Evolutionary conservation across 164 flowering plant genomes (phyloP), one percentile per base, ranked within the genome.

Genomic region (Chimonanthus salicifolius): DNA sequence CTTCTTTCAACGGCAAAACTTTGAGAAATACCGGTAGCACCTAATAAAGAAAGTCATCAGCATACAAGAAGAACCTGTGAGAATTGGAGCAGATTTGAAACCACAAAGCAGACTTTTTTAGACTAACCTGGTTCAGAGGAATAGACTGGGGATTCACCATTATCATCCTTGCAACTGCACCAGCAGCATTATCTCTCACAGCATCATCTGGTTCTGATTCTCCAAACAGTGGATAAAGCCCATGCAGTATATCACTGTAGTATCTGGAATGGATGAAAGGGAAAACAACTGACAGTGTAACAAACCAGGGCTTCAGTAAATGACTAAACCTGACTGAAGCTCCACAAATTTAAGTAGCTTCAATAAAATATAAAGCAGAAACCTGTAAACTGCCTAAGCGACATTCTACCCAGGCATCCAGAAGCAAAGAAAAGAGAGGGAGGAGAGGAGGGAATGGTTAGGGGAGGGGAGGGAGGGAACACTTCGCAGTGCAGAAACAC

Each of bases 91-190:
- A 54, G 60, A 54, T 54, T 54, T 54, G 60, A 48, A 69, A 47
- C 11, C 7, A 44, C 49, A 16, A 45, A 67, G 71, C 44, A 48
- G 60, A 20, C 3, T n/a, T 49, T 49, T 62, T 43, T 21, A 63
- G 60, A 70, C 44, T 49, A 75, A 93, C 99, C 91, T 95, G 99
- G 75, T 88, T 87, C 79, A 95, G 77, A 47, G 99, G 97, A 66
- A 95, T 82, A 62, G 89, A 74, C 78, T 95, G 91, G 13, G 97
- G 99, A 69, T 89, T 92, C 69, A 86, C 89, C 93, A 90, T 89
- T 51, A 94, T 94, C 99, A 94, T 92, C 78, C 96, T 90, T 80
- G 99, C 94, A 77, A 93, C 88, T 51, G 99, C 98, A 80, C 99
- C 98, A 75, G 98, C 99, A 33, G 99, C 98, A 83, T 95, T 95